These are phyloP conservation scores for Aspergillus haitiensis DNA, from an alignment of 495 filamentous ascomycete species.

Conservation along the genomic window DNA sequence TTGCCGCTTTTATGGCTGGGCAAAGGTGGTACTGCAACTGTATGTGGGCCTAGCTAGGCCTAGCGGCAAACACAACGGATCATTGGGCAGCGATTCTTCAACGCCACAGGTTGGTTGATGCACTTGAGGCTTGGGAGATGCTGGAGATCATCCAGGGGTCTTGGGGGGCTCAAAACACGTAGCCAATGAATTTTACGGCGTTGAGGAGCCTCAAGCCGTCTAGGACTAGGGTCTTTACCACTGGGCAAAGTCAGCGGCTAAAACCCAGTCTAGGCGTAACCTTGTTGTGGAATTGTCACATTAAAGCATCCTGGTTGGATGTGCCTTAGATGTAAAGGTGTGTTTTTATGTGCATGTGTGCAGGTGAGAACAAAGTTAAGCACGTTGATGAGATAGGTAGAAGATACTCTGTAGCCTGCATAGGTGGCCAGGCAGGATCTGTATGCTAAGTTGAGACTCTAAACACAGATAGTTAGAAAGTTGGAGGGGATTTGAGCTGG, in stretches of 20 bases:
- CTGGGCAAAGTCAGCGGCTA: not conserved
- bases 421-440: too few relatives aligned
- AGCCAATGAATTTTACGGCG: not conserved
- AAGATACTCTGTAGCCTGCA: too few relatives aligned
- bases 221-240: not conserved
- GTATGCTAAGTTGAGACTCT: not conserved
- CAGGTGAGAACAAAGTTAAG: too few relatives aligned
- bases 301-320: too few relatives aligned
- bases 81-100: not conserved
- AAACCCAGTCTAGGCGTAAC: not conserved
- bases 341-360: too few relatives aligned
- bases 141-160: not conserved
- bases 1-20: constrained; percentile 20
- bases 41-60: not conserved
- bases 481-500: not conserved
- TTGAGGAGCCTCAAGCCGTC: not conserved
- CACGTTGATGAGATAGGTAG: too few relatives aligned
- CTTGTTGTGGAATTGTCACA: not conserved
- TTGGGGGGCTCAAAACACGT: not conserved
- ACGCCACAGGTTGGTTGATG: constrained; percentile 1
- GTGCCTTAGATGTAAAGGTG: too few relatives aligned
- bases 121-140: not conserved
- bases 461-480: not conserved
- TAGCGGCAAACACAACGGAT: not conserved
- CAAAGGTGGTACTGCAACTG: not conserved